A percentile compares a stretch with the other conserved stretches of the same genome.
Evolutionary conservation across 108 stramenopile genomes (phyloP).

Genomic region (Skeletonema marinoi): DNA sequence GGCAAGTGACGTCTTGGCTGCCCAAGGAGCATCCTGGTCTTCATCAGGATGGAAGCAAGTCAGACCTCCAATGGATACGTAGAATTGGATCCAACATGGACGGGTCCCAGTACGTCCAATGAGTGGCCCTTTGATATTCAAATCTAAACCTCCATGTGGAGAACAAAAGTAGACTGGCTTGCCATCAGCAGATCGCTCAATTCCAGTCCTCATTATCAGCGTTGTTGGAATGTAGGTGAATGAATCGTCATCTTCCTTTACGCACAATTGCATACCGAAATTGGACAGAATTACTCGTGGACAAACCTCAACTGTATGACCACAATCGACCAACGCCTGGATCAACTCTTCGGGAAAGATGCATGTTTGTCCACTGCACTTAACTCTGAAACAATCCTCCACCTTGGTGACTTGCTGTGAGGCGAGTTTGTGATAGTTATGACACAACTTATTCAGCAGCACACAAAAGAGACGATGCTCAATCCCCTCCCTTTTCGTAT

Average conservation of each 20-base stretch:
- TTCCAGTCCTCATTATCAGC: constrained; percentile 30
- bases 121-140: constrained; percentile 39
- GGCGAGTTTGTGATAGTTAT: constrained; percentile 41
- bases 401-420: not conserved
- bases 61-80: constrained; percentile 43
- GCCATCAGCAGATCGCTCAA: constrained; percentile 15
- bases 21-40: constrained; percentile 66
- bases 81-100: constrained; percentile 49
- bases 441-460: constrained; percentile 56
- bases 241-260: constrained; percentile 56
- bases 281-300: constrained; percentile 53
- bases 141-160: constrained; percentile 45
- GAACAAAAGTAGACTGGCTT: constrained; percentile 8
- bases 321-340: constrained; percentile 38
- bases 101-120: constrained; percentile 7
- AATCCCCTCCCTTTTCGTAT: constrained; percentile 59
- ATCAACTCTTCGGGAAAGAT: constrained; percentile 55
- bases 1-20: constrained; percentile 26
- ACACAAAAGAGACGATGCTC: constrained; percentile 58
- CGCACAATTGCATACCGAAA: constrained; percentile 59
- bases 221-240: constrained; percentile 60
- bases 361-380: constrained; percentile 23
- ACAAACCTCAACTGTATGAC: constrained; percentile 58
- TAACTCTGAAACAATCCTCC: constrained; percentile 38
- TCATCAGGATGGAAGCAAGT: constrained; percentile 66